A percentile compares a stretch with the other conserved stretches of the same genome.
Evolutionary conservation across 768 basidiomycete genomes (phyloP).

Genomic region (Mycena leptocephala): DNA sequence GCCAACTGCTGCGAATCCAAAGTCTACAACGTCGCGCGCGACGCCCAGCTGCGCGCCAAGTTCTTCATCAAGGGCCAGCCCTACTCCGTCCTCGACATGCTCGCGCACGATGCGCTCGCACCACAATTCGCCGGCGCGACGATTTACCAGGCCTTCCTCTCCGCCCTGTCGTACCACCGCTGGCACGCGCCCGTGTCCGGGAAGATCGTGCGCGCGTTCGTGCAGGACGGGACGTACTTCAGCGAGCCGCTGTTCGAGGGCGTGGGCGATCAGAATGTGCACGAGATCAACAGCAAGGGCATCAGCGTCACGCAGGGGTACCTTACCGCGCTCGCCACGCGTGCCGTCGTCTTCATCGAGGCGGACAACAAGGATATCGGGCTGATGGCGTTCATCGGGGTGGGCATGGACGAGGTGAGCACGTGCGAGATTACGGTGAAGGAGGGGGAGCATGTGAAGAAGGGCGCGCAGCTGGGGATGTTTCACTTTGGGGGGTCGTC

Average conservation of each 20-base stretch:
- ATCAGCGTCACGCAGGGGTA: constrained; percentile 37
- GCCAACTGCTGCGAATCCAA: constrained; percentile 13
- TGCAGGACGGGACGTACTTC: constrained; percentile 69
- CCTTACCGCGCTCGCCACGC: constrained; percentile 62
- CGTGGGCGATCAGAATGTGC: constrained; percentile 41
- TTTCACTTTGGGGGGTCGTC: neutral
- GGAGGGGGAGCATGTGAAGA: constrained; percentile 60
- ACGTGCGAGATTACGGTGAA: constrained; percentile 68
- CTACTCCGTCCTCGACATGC: constrained; percentile 17
- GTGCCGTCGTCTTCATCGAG: constrained; percentile 71
- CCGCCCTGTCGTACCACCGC: constrained; percentile 71
- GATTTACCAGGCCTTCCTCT: constrained; percentile 73
- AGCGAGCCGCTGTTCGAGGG: constrained; percentile 50
- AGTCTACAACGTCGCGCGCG: constrained; percentile 9
- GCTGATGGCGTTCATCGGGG: constrained; percentile 69
- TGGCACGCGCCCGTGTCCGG: constrained; percentile 76
- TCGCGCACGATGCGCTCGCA: constrained; percentile 15
- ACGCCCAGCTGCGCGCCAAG: constrained; percentile 16
- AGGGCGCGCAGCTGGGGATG: constrained; percentile 42
- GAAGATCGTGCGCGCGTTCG: constrained; percentile 54
- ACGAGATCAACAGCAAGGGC: constrained; percentile 27
- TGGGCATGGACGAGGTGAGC: constrained; percentile 77
- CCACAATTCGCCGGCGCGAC: constrained; percentile 56
- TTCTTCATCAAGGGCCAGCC: constrained; percentile 19
- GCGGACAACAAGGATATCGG: constrained; percentile 68